Base-by-base conservation (phyloP, 176 grass and related monocot genomes). In the Aegilops longissima region DNA sequence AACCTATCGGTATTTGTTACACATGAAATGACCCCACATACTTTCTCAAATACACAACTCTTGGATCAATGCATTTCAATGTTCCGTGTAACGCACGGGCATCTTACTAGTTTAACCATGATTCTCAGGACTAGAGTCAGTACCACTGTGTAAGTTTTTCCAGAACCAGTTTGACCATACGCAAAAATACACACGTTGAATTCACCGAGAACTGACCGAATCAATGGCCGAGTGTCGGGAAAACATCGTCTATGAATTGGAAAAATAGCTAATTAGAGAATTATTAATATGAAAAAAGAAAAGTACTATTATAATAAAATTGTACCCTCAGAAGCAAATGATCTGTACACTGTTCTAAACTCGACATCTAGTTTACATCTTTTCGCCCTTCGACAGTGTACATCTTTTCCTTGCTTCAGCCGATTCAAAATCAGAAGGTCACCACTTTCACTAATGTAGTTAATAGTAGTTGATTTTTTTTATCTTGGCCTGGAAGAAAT, bases 91-190 rank as follows among this genome's bases (percentile, higher is more conserved):
- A 36, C 5, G 35, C 35, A 36, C 35, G 35, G 35, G 35, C 35
- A 36, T 36, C 35, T 36, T 36, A 36, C 35, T 36, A 36, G 35
- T 2, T 8, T 13, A n/a, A 59, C 0, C 3, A 3, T 12, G 25
- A 70, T 68, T 10, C 34, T 27, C 29, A 5, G 18, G 31, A 30
- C 36, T 1, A 69, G 68, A 68, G 25, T 68, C 45, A 70, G 9
- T 80, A 93, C 94, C 97, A 98, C 94, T 2, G 96, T 98, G 82
- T 98, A 98, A 61, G 96, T 98, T 90, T 96, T 96, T 64, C 93
- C 92, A 29, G 94, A 96, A 79, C 94, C 90, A 86, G 94, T 96
- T 80, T 98, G 97, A 9, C 94, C 94, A 84, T 98, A 98, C 56
- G 90, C 97, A 83, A 98, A 98, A 84, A 96, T 98, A 84, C 94